A percentile compares a stretch with the other conserved stretches of the same genome.
Evolutionary conservation across 2,329 filamentous ascomycete species (phyloP).

Genomic region (Didymella pomorum): DNA sequence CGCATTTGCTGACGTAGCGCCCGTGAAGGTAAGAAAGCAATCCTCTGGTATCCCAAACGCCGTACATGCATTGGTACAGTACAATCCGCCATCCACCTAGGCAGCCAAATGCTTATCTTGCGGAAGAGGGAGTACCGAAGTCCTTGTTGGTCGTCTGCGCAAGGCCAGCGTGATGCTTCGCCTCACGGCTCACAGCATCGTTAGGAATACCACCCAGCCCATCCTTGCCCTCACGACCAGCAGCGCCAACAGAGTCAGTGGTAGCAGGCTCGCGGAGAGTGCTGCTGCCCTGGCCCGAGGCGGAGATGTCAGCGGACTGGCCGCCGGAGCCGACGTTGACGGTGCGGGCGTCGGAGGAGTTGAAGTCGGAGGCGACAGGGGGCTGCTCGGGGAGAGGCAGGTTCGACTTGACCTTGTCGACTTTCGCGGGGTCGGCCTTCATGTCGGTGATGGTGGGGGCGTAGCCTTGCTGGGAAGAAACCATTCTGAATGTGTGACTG

Average conservation of each 20-base stretch:
- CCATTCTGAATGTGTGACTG: constrained; percentile 28
- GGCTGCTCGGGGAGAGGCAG: constrained; percentile 82
- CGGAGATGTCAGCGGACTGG: constrained; percentile 52
- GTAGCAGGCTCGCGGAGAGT: constrained; percentile 58
- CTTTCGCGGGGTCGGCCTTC: constrained; percentile 58
- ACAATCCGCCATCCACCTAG: not conserved
- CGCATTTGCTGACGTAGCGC: constrained; percentile 14
- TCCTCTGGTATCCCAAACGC: constrained; percentile 18
- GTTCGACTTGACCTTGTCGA: constrained; percentile 73
- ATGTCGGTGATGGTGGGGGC: constrained; percentile 33
- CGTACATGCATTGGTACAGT: constrained; percentile 20
- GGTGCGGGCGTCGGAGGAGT: constrained; percentile 72
- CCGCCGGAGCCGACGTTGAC: constrained; percentile 75
- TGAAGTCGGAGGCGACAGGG: constrained; percentile 78
- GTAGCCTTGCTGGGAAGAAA: constrained; percentile 38
- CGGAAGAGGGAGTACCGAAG: constrained; percentile 11
- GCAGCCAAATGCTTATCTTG: constrained; percentile 4
- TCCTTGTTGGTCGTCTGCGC: constrained; percentile 48
- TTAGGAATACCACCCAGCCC: constrained; percentile 64
- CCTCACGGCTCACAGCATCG: constrained; percentile 64
- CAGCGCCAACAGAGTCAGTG: constrained; percentile 55
- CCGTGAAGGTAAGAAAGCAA: not conserved
- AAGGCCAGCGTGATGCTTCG: constrained; percentile 53
- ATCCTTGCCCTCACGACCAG: constrained; percentile 71
- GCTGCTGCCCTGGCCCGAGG: constrained; percentile 52